phyloP scores from a whole-genome alignment of 805 yeast genomes.

The Priceomyces haplophilus region DNA sequence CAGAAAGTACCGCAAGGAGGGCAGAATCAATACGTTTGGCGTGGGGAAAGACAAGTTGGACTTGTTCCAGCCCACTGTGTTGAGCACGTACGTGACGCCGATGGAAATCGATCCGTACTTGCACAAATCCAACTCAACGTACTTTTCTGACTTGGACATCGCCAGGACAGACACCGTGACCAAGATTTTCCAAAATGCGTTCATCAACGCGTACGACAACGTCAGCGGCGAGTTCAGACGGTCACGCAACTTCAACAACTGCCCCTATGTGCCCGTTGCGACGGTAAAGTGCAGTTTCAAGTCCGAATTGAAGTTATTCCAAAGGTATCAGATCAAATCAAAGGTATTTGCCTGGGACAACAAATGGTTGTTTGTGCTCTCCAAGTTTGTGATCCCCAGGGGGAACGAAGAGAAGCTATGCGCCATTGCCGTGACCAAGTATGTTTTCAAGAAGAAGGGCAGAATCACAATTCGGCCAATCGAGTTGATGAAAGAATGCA shows the following conservation, averaged over 20 bases:
- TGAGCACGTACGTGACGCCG: slow-evolving; percentile 60
- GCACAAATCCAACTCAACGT: slow-evolving; percentile 86
- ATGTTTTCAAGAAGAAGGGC: slow-evolving; percentile 72
- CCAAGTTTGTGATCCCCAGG: slow-evolving; percentile 52
- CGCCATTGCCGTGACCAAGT: slow-evolving; percentile 68
- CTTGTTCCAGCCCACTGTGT: slow-evolving; percentile 43
- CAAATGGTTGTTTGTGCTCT: slow-evolving; percentile 77
- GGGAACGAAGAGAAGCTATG: slow-evolving; percentile 29
- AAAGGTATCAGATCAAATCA: slow-evolving; percentile 51
- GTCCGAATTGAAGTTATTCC: slow-evolving; percentile 70
- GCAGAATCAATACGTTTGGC: slow-evolving; percentile 31
- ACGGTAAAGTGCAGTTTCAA: slow-evolving; percentile 64
- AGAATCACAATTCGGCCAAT: slow-evolving; percentile 70
- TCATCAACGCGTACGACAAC: slow-evolving; percentile 43
- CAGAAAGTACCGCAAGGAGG: slow-evolving; percentile 15
- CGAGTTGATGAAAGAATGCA: slow-evolving; percentile 55
- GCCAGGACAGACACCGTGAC: slow-evolving; percentile 66
- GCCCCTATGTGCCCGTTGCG: slow-evolving; percentile 77
- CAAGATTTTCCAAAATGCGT: slow-evolving; percentile 54
- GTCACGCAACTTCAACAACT: slow-evolving; percentile 20
- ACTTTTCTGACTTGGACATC: slow-evolving; percentile 76
- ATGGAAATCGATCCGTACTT: slow-evolving; percentile 82
- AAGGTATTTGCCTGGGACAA: slow-evolving; percentile 78
- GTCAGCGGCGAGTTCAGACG: slow-evolving; percentile 30
- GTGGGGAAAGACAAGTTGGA: slow-evolving; percentile 22